Evolutionary conservation across 495 filamentous ascomycete species (phyloP).

Genomic region (Aspergillus diversus): DNA sequence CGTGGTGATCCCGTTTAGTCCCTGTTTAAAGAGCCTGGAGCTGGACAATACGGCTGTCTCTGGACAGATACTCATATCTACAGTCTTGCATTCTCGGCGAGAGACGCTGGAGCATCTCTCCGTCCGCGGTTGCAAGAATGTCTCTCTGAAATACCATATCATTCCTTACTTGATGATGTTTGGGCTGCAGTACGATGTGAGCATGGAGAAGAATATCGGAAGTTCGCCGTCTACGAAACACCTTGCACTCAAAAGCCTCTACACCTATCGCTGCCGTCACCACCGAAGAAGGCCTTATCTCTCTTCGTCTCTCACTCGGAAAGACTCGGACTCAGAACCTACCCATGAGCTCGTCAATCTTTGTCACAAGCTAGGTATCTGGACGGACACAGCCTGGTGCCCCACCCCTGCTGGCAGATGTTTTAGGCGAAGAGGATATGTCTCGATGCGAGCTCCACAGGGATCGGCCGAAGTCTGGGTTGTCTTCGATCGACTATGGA

Average conservation of each 20-base stretch:
- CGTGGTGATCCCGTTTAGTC: conserved; percentile 58
- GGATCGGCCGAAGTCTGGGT: conserved; percentile 63
- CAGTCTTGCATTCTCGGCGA: conserved; percentile 54
- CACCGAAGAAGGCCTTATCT: conserved; percentile 63
- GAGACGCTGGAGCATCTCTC: conserved; percentile 62
- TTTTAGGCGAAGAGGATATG: conserved; percentile 60
- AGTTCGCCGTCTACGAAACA: conserved; percentile 38
- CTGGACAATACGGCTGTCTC: conserved; percentile 65
- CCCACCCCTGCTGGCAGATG: conserved; percentile 63
- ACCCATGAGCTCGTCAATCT: conserved; percentile 66
- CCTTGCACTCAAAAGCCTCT: conserved; percentile 62
- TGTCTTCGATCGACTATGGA: conserved; percentile 65
- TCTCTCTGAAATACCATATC: conserved; percentile 67
- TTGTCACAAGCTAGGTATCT: conserved; percentile 62
- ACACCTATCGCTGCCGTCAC: conserved; percentile 64
- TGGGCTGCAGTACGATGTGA: conserved; percentile 48
- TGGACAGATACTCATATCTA: conserved; percentile 57
- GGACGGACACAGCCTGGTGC: conserved; percentile 69
- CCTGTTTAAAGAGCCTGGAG: conserved; percentile 58
- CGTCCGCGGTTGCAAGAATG: conserved; percentile 66
- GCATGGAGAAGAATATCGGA: conserved; percentile 41
- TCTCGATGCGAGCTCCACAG: conserved; percentile 54
- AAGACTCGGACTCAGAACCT: conserved; percentile 64
- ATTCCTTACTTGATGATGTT: conserved; percentile 60
- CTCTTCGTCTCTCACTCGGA: conserved; percentile 54